Evolutionary conservation across 129 eudicot genomes (phyloP).

Genomic region (Artemisia annua): DNA sequence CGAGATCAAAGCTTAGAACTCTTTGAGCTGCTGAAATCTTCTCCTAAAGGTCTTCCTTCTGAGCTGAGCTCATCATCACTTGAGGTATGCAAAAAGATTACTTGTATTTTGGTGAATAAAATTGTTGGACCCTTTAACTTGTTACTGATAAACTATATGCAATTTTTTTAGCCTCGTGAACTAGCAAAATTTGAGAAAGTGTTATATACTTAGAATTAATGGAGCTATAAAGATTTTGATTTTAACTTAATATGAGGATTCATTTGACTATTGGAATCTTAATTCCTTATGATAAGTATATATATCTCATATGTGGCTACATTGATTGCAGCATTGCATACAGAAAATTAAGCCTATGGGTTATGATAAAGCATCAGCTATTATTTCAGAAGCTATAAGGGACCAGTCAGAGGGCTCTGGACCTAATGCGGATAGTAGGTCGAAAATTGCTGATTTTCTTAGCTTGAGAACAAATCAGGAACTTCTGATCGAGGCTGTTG

Average conservation of each 20-base stretch:
- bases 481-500: conserved; percentile 91
- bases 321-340: conserved; percentile 53
- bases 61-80: conserved; percentile 65
- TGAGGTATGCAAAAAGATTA: conserved; percentile 53
- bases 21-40: conserved; percentile 61
- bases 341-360: conserved; percentile 66
- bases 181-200: too few relatives aligned
- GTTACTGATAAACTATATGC: too few relatives aligned
- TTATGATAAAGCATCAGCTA: conserved; percentile 50
- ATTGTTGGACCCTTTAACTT: too few relatives aligned
- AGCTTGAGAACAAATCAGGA: conserved; percentile 83
- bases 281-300: neutral
- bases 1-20: conserved; percentile 53
- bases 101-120: neutral
- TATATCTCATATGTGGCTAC: neutral
- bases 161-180: too few relatives aligned
- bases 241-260: neutral
- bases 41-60: conserved; percentile 46
- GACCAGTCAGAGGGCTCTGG: conserved; percentile 73
- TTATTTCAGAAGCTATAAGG: conserved; percentile 56
- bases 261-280: neutral
- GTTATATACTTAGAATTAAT: neutral
- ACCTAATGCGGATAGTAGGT: conserved; percentile 60
- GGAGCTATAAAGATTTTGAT: neutral
- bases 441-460: conserved; percentile 64